Evolutionary conservation across 805 yeast genomes (phyloP).

Genomic region (Hanseniaspora lindneri): DNA sequence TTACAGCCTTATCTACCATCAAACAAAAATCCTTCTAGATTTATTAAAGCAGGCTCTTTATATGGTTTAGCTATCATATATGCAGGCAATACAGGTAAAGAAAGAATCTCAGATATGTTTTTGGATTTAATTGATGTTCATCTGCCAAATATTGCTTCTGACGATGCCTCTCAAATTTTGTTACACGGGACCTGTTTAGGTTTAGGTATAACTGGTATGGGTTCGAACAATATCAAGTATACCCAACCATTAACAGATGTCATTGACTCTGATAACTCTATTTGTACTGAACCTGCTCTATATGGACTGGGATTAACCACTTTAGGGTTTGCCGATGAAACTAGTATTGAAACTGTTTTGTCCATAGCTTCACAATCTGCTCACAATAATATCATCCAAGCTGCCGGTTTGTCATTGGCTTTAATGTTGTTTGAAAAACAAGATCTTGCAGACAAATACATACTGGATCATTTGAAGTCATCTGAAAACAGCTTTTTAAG

Average conservation of each 20-base stretch:
- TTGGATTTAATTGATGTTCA: conserved; percentile 56
- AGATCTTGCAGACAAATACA: conserved; percentile 59
- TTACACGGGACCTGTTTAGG: conserved; percentile 95
- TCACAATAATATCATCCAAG: conserved; percentile 89
- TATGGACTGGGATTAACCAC: conserved; percentile 89
- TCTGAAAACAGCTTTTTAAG: conserved; percentile 78
- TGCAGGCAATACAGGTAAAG: conserved; percentile 89
- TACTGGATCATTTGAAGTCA: conserved; percentile 46
- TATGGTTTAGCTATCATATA: conserved; percentile 86
- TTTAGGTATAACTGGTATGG: conserved; percentile 94
- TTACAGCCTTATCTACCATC: conserved; percentile 89
- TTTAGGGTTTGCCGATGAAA: conserved; percentile 76
- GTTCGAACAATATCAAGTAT: conserved; percentile 56
- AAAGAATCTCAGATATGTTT: conserved; percentile 64
- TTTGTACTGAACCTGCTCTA: conserved; percentile 94
- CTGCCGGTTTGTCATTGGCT: conserved; percentile 83
- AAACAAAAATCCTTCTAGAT: conserved; percentile 51
- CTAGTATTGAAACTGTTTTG: conserved; percentile 65
- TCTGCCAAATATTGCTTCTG: conserved; percentile 40
- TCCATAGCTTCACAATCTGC: conserved; percentile 88
- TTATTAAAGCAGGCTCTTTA: conserved; percentile 90
- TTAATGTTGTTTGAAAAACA: conserved; percentile 77
- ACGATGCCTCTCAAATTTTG: conserved; percentile 64
- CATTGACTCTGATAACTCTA: conserved; percentile 78
- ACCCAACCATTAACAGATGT: conserved; percentile 77